These are phyloP conservation scores for Colletotrichum costaricense DNA, from an alignment of 2,329 filamentous ascomycete species.

Conservation along the genomic window DNA sequence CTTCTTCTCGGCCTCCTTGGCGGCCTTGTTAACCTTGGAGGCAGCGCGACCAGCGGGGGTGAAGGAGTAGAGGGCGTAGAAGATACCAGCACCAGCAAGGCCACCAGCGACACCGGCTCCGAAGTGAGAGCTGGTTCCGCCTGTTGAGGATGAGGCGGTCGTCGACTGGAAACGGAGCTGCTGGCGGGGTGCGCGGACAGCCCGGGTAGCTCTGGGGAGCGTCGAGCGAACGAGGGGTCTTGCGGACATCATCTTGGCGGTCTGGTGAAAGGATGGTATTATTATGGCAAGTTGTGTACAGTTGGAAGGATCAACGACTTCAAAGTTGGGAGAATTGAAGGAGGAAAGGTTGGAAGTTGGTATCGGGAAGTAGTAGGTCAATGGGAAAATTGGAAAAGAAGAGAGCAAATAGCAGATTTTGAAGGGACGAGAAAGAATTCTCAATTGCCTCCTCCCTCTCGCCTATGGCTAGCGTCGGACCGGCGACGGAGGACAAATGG, in stretches of 20 bases:
- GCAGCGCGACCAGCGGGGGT: constrained; percentile 56
- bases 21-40: constrained; percentile 57
- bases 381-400: neutral
- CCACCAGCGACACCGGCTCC: constrained; percentile 57
- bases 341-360: neutral
- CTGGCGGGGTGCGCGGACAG: constrained; percentile 41
- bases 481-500: neutral
- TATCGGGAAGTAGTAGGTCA: neutral
- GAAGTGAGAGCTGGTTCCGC: constrained; percentile 46
- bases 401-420: constrained; percentile 9
- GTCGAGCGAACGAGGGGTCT: constrained; percentile 43
- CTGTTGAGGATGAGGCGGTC: constrained; percentile 42
- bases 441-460: neutral
- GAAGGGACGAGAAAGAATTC: neutral
- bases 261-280: neutral
- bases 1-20: constrained; percentile 68
- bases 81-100: constrained; percentile 52
- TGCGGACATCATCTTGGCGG: constrained; percentile 44
- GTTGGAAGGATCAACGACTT: neutral
- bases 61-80: constrained; percentile 57
- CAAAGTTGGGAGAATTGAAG: neutral
- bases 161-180: constrained; percentile 56
- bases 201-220: constrained; percentile 43
- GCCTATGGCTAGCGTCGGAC: neutral
- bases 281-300: neutral